Percentiles rank a stretch among this genome's conserved stretches.
These are phyloP conservation scores for Posidonia oceanica DNA, from an alignment of 116 monocot species.

Conservation along the genomic window DNA sequence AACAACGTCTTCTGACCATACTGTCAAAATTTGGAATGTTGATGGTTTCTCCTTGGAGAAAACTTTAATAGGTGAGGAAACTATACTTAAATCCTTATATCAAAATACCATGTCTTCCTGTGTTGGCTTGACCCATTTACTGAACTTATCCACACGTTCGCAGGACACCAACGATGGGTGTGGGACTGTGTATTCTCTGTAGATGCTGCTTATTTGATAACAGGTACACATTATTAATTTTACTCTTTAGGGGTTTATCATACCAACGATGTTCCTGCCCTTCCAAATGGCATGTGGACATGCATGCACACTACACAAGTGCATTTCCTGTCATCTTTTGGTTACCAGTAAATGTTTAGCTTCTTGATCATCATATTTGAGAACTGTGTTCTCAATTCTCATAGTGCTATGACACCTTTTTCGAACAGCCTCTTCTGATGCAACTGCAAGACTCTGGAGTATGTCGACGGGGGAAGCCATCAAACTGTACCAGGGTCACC, in stretches of 20 bases:
- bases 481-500: conserved; percentile 81
- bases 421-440: conserved; percentile 77
- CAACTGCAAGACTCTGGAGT: conserved; percentile 76
- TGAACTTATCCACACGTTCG: background rate
- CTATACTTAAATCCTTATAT: background rate
- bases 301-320: background rate
- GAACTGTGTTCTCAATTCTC: background rate
- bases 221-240: conserved; percentile 37
- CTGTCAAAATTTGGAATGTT: conserved; percentile 98
- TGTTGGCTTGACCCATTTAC: background rate
- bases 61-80: conserved; percentile 48
- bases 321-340: background rate
- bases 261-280: too few relatives aligned
- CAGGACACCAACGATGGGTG: conserved; percentile 94
- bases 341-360: too few relatives aligned
- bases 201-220: conserved; percentile 94
- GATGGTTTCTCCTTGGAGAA: conserved; percentile 93
- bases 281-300: background rate
- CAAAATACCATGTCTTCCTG: background rate
- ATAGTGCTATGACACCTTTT: background rate
- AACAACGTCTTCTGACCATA: conserved; percentile 93
- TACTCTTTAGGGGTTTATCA: background rate
- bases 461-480: conserved; percentile 78
- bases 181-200: conserved; percentile 99
- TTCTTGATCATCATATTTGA: background rate